Conservation (phyloP, 2,329 filamentous ascomycete genomes). For the Fusarium sp. region DNA sequence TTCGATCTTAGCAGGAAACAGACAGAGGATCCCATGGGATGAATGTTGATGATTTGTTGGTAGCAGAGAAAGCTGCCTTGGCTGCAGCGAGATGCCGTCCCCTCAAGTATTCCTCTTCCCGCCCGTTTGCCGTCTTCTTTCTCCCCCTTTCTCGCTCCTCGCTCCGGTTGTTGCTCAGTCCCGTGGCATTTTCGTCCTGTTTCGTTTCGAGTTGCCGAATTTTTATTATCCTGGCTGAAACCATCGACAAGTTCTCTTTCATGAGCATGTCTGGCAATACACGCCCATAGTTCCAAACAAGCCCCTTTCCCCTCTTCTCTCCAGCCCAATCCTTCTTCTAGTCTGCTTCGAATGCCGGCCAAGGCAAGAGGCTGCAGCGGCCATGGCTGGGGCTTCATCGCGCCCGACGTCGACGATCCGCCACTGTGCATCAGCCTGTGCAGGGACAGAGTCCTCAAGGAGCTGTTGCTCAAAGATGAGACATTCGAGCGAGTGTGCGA, state of each 20-base stretch:
- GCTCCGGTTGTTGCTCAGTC: conserved; percentile 11
- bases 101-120: conserved; percentile 18
- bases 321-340: background rate
- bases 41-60: conserved; percentile 10
- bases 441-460: conserved; percentile 46
- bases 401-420: conserved; percentile 45
- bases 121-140: conserved; percentile 14
- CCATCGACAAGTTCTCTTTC: conserved; percentile 11
- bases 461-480: conserved; percentile 42
- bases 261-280: conserved; percentile 24
- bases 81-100: conserved; percentile 7
- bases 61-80: background rate
- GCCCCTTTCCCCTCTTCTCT: background rate
- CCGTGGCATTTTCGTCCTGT: conserved; percentile 11
- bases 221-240: conserved; percentile 35
- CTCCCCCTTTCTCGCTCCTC: conserved; percentile 3
- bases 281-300: conserved; percentile 21
- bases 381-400: conserved; percentile 46
- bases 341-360: conserved; percentile 3
- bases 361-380: conserved; percentile 35
- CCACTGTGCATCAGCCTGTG: conserved; percentile 50
- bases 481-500: conserved; percentile 48
- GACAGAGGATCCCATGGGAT: background rate
- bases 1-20: conserved; percentile 13
- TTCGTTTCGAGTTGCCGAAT: conserved; percentile 38